Percentiles rank a stretch among this genome's conserved stretches.
These are phyloP conservation scores for Diaporthe citrichinensis DNA, from an alignment of 2,329 filamentous ascomycete species.

Conservation along the genomic window DNA sequence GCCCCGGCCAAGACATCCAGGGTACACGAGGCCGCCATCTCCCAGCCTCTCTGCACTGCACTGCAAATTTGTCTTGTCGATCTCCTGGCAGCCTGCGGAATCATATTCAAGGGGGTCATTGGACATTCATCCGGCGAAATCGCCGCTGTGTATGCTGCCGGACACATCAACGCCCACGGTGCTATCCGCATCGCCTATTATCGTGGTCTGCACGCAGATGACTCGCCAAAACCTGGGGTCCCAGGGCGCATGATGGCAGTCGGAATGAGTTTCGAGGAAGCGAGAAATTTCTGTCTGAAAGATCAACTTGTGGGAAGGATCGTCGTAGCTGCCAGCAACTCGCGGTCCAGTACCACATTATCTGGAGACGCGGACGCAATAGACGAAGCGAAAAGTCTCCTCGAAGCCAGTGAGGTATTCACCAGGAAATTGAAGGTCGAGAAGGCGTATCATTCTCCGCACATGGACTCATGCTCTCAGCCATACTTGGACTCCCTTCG, in stretches of 20 bases:
- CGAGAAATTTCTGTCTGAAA: conserved; percentile 29
- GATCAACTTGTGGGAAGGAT: conserved; percentile 40
- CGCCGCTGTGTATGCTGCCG: conserved; percentile 58
- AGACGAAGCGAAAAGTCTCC: conserved; percentile 47
- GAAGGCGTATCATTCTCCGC: conserved; percentile 59
- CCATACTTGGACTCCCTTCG: conserved; percentile 50
- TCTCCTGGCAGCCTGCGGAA: conserved; percentile 50
- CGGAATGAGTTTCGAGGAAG: conserved; percentile 39
- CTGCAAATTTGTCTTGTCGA: conserved; percentile 58
- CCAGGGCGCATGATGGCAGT: conserved; percentile 48
- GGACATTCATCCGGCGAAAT: conserved; percentile 55
- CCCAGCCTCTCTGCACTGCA: conserved; percentile 56
- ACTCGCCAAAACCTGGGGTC: neutral
- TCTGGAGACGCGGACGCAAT: conserved; percentile 47
- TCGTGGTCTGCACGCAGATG: conserved; percentile 48
- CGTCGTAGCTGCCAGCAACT: conserved; percentile 47
- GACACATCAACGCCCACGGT: conserved; percentile 44
- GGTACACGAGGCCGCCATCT: conserved; percentile 47
- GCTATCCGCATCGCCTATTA: conserved; percentile 57
- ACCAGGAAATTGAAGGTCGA: conserved; percentile 55
- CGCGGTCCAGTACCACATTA: conserved; percentile 45
- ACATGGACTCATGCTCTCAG: conserved; percentile 54
- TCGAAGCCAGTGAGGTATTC: conserved; percentile 51
- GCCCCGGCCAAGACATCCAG: conserved; percentile 39
- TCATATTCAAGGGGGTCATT: conserved; percentile 49